Base-by-base conservation (phyloP, 306 rosid genomes). In the Citrullus colocynthis region DNA sequence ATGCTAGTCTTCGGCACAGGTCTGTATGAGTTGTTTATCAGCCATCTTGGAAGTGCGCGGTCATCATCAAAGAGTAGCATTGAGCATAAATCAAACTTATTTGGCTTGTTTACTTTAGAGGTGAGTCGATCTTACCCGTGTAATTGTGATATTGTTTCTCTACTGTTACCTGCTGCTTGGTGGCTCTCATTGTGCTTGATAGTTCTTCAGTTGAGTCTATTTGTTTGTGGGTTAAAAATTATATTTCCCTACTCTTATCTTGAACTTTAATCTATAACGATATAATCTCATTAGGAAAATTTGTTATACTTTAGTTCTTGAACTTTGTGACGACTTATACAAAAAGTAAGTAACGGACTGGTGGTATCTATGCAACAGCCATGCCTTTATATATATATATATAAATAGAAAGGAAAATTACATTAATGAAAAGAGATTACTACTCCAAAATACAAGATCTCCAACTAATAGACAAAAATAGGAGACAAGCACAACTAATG, bases 1-100 rank as follows among this genome's bases (percentile, higher is more conserved):
- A 95, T 95, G 99, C 86, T 95, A 74, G 99, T 95, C 24, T 95
- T 92, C 59, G 97, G 99, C 75, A 92, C 93, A 93, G 99, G 99
- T 77, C 91, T 95, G 54, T 95, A 95, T 80, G 99, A 92, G 81
- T 92, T 95, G 76, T 95, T 95, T 79, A 87, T 95, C 78, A 95
- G 99, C 85, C 88, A 89, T 62, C 97, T 92, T 59, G 92, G 66
- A 28, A 75, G 64, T 73, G 84, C 87, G 78, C 81, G 78, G 51
- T 74, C 92, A 71, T 71, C 5, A 20, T 86, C 89, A 45, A 85
- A 76, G 79, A 85, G 85, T 80, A 75, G 81, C 20, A 78, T 82
- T 81, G 73, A 87, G 56, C 56, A 87, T 32, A 75, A 81, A 82
- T 95, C 99, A 57, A 92, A 78, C 84, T 83, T 95, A 61, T 95